Percentiles rank a stretch among this genome's conserved stretches.
Evolutionary conservation across 768 basidiomycete species (phyloP).

Genomic region (Piloderma croceum): DNA sequence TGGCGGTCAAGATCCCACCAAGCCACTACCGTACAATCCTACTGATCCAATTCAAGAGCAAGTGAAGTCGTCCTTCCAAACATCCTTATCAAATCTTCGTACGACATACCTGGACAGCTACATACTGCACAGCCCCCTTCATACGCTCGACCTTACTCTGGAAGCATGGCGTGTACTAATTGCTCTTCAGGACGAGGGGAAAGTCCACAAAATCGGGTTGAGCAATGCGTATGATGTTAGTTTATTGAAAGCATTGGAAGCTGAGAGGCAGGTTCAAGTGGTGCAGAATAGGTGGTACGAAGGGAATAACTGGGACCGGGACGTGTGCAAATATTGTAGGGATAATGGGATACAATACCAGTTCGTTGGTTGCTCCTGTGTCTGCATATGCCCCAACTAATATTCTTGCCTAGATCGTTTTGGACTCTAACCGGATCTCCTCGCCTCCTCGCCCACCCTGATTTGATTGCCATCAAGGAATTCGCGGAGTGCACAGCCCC

Average conservation of each 20-base stretch:
- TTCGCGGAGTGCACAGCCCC: conserved; percentile 50
- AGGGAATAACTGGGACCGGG: conserved; percentile 69
- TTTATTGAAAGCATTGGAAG: conserved; percentile 47
- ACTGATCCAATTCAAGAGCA: conserved; percentile 48
- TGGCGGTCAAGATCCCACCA: conserved; percentile 61
- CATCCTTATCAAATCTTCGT: conserved; percentile 61
- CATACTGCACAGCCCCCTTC: conserved; percentile 71
- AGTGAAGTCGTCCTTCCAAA: conserved; percentile 54
- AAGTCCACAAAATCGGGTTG: conserved; percentile 60
- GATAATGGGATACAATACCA: conserved; percentile 66
- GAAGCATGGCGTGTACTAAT: conserved; percentile 66
- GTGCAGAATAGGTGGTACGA: conserved; percentile 87
- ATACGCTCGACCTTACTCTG: conserved; percentile 50
- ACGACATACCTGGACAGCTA: conserved; percentile 76
- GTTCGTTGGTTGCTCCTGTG: conserved; percentile 30
- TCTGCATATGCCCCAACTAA: not conserved
- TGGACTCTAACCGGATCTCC: conserved; percentile 86
- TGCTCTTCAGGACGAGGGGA: conserved; percentile 57
- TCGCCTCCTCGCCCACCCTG: conserved; percentile 45
- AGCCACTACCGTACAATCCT: conserved; percentile 72
- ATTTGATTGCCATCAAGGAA: conserved; percentile 39
- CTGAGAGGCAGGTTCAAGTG: conserved; percentile 56
- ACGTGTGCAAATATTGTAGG: conserved; percentile 60
- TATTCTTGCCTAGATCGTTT: conserved; percentile 56
- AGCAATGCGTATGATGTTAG: conserved; percentile 71